phyloP scores from a whole-genome alignment of 2,329 filamentous ascomycete species.

The Pyrenophora teres region DNA sequence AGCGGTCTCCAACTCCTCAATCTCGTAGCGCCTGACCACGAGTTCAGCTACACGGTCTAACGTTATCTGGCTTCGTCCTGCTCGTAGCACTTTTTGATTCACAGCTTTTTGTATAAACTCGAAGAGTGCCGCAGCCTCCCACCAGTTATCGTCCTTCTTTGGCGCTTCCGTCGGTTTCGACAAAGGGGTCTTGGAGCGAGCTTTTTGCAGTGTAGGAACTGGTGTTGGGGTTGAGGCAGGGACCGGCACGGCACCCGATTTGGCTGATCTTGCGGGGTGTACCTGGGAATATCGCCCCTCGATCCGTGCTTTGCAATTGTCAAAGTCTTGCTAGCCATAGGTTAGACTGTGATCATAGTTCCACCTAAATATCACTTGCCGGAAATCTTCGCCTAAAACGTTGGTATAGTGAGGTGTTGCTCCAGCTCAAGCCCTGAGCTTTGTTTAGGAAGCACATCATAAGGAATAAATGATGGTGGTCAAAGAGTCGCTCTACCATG shows the following conservation, averaged over 20 bases:
- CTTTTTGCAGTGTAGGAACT: slow-evolving; percentile 6
- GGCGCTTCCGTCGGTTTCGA: slow-evolving; percentile 24
- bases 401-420: slow-evolving; percentile 49
- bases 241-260: slow-evolving; percentile 11
- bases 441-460: slow-evolving; percentile 52
- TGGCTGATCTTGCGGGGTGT: slow-evolving; percentile 15
- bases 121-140: slow-evolving; percentile 45
- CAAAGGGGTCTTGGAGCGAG: slow-evolving; percentile 10
- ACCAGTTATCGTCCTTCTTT: slow-evolving; percentile 49
- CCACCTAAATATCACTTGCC: slow-evolving; percentile 18
- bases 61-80: slow-evolving; percentile 39
- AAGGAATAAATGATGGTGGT: slow-evolving; percentile 50
- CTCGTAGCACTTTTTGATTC: slow-evolving; percentile 37
- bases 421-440: slow-evolving; percentile 53
- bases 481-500: slow-evolving; percentile 37
- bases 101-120: slow-evolving; percentile 49
- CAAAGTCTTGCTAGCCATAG: slow-evolving; percentile 33
- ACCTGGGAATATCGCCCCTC: slow-evolving; percentile 34
- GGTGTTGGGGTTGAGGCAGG: slow-evolving; percentile 5
- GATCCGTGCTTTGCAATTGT: slow-evolving; percentile 35
- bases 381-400: slow-evolving; percentile 48
- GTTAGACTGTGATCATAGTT: slow-evolving; percentile 10
- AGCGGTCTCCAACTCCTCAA: slow-evolving; percentile 42
- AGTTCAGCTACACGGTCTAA: slow-evolving; percentile 41
- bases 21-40: slow-evolving; percentile 44